Evolutionary conservation across 164 flowering plant species (phyloP).

Genomic region (Kingdonia uniflora): DNA sequence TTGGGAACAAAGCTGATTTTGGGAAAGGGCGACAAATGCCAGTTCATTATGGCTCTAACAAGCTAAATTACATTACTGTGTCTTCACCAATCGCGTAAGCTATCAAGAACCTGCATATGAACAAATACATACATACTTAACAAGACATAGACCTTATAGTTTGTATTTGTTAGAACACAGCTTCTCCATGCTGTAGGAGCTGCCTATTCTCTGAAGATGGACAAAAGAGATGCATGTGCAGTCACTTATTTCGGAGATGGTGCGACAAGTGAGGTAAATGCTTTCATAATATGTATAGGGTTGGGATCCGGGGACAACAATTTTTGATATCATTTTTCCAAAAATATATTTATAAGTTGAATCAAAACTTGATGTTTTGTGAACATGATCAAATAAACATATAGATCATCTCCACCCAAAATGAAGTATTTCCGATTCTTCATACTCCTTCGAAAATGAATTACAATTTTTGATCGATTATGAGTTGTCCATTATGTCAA

Average conservation of each 20-base stretch:
- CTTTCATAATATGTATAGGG: too few species aligned
- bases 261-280: slow-evolving; percentile 90
- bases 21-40: slow-evolving; percentile 98
- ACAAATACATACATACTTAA: neutral
- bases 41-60: slow-evolving; percentile 65
- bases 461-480: too few species aligned
- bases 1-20: slow-evolving; percentile 58
- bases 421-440: too few species aligned
- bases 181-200: slow-evolving; percentile 93
- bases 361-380: too few species aligned
- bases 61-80: slow-evolving; percentile 71
- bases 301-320: too few species aligned
- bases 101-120: neutral
- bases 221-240: slow-evolving; percentile 66
- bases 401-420: too few species aligned
- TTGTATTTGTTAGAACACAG: slow-evolving; percentile 52
- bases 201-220: slow-evolving; percentile 98
- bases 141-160: neutral
- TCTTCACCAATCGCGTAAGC: slow-evolving; percentile 90
- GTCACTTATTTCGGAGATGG: slow-evolving; percentile 92
- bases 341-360: too few species aligned
- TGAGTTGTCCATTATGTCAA: too few species aligned
- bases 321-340: too few species aligned
- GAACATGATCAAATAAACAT: too few species aligned
- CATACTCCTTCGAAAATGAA: too few species aligned